Percentiles rank a stretch among this genome's conserved stretches.
Evolutionary conservation across 129 eudicot genomes (phyloP).

Genomic region (Deinandra increscens): DNA sequence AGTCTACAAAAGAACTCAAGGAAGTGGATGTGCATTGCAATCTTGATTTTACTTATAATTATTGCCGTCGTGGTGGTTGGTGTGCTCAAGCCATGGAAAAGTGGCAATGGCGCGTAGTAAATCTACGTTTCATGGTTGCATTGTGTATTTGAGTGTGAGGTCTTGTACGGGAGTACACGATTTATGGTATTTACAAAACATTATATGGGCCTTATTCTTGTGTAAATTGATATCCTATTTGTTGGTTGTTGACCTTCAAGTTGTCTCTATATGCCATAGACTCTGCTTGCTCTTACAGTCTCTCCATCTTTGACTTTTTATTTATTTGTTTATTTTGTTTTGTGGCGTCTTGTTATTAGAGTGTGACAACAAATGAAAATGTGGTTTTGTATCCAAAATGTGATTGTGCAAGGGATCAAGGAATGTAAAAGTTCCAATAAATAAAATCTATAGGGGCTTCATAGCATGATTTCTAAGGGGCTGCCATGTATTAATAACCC

Average conservation of each 20-base stretch:
- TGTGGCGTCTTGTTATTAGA: background rate
- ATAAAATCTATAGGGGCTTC: too few species aligned
- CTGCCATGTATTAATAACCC: too few species aligned
- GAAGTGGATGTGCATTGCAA: slow-evolving; percentile 96
- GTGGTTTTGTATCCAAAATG: background rate
- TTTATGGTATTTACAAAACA: slow-evolving; percentile 8
- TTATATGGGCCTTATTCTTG: slow-evolving; percentile 30
- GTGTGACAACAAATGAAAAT: background rate
- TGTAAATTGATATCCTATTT: slow-evolving; percentile 32
- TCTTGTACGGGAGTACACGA: slow-evolving; percentile 1
- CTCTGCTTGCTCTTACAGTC: slow-evolving; percentile 17
- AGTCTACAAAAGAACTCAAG: slow-evolving; percentile 70
- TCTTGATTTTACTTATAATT: slow-evolving; percentile 67
- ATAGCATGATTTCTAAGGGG: too few species aligned
- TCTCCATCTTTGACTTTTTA: background rate
- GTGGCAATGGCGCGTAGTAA: slow-evolving; percentile 61
- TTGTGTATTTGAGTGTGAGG: slow-evolving; percentile 20
- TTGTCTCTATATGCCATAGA: slow-evolving; percentile 12
- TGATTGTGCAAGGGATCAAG: background rate
- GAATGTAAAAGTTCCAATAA: background rate
- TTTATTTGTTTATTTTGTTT: background rate
- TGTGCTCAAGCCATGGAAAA: slow-evolving; percentile 87
- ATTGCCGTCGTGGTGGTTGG: slow-evolving; percentile 69
- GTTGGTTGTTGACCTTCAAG: slow-evolving; percentile 4
- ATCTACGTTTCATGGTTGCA: slow-evolving; percentile 10